Evolutionary conservation across 148 eudicot species (phyloP), one percentile per base, ranked within the genome.

Genomic region (Talinum fruticosum): DNA sequence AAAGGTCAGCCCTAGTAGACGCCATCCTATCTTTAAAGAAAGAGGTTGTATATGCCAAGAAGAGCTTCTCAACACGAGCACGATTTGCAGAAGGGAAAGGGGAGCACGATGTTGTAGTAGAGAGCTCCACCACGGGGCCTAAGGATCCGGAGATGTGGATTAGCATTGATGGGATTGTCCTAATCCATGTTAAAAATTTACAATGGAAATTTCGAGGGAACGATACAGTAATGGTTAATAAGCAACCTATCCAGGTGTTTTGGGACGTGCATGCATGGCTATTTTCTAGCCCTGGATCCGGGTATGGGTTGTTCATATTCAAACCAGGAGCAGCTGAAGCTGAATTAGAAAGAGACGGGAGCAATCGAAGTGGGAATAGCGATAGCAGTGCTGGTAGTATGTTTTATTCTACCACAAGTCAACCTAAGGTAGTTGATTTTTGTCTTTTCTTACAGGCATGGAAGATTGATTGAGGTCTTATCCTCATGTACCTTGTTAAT

Each of bases 201-300:
- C 97, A 91, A 64, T 95, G 97, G 99, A 95, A 95, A 64, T 95
- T 95, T 75, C 77, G 97, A 47, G 99, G 99, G 5, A 95, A 90
- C 66, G 88, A 95, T 79, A 91, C 90, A 0, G 89, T 95, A 5
- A 26, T 86, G 28, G 93, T 95, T 10, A 86, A 95, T 36, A 87
- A 92, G 79, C 82, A 81, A 26, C 91, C 96, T 0, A 79, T 95
- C 1, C 96, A 95, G 36, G 96, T 95, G 10, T 84, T 84, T 4
- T 95, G 99, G 99, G 99, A 95, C 19, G 99, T 95, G 34, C 88
- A 91, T 41, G 84, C 90, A 0, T 95, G 96, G 99, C 37, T 95
- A 14, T 95, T 92, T 54, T 80, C 85, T 59, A 69, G 30, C 33
- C 92, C 96, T 0, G 93, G 96, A 0, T 62, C 88, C 0, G 84